A percentile compares a stretch with the other conserved stretches of the same genome.
These are phyloP conservation scores for Fusarium buxicola DNA, from an alignment of 2,329 filamentous ascomycete species.

Conservation along the genomic window DNA sequence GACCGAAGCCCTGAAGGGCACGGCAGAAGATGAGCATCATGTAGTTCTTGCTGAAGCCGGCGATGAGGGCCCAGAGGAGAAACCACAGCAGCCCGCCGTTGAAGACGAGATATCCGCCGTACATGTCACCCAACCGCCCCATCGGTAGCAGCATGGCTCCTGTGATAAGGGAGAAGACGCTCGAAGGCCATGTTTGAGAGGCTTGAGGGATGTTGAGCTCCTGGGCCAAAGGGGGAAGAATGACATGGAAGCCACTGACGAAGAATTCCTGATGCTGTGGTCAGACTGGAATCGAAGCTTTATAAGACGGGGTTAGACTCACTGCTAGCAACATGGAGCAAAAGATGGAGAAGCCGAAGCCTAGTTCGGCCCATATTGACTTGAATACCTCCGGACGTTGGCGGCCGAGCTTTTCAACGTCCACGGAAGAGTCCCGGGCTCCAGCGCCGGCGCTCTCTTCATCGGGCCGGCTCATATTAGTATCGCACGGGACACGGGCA, in stretches of 20 bases:
- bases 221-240: conserved; percentile 72
- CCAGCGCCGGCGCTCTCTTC: conserved; percentile 27
- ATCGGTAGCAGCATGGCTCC: conserved; percentile 71
- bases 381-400: conserved; percentile 41
- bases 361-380: conserved; percentile 41
- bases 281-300: conserved; percentile 5
- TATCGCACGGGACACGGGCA: not conserved
- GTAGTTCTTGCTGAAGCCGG: conserved; percentile 75
- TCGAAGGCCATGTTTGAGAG: conserved; percentile 73
- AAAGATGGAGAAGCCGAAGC: conserved; percentile 40
- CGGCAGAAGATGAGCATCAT: conserved; percentile 79
- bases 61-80: conserved; percentile 74
- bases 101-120: conserved; percentile 71
- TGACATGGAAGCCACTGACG: conserved; percentile 49
- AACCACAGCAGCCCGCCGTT: conserved; percentile 73
- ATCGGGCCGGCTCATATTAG: conserved; percentile 30
- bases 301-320: conserved; percentile 4
- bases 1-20: conserved; percentile 78
- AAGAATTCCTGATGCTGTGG: conserved; percentile 42
- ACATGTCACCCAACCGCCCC: conserved; percentile 71
- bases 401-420: conserved; percentile 44
- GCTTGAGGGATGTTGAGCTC: conserved; percentile 72
- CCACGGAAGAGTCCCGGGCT: conserved; percentile 19
- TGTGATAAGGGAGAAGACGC: conserved; percentile 68
- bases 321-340: conserved; percentile 44